Evolutionary conservation across 768 basidiomycete genomes (phyloP).

Genomic region (Agrocybe pediades): DNA sequence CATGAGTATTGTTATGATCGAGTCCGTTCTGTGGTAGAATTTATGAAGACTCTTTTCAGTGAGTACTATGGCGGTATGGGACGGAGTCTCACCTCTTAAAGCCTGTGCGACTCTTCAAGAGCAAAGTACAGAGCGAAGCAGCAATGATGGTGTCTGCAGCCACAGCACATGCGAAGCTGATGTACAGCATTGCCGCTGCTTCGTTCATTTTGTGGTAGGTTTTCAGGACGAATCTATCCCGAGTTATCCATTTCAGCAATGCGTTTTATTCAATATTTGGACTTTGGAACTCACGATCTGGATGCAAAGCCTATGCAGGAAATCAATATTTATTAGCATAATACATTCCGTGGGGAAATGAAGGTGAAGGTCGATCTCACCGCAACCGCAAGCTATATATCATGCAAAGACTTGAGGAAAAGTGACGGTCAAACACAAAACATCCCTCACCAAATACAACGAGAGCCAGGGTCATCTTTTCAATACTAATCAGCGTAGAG

Average conservation of each 20-base stretch:
- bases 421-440: no score
- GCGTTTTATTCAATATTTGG: no score
- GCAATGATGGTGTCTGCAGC: conserved; percentile 15
- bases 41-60: no score
- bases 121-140: conserved; percentile 14
- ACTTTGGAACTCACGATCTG: neutral
- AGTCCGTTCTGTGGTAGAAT: conserved; percentile 12
- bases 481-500: no score
- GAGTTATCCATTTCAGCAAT: neutral
- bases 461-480: neutral
- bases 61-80: neutral
- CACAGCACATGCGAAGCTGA: conserved; percentile 13
- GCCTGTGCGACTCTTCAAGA: conserved; percentile 15
- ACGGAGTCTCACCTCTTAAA: conserved; percentile 12
- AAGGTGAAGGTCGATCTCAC: no score
- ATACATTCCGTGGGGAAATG: neutral
- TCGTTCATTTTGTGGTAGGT: conserved; percentile 11
- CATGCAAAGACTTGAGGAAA: no score
- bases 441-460: no score
- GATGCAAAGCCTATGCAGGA: conserved; percentile 6
- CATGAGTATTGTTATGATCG: conserved; percentile 14
- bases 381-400: no score
- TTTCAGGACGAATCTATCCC: conserved; percentile 2
- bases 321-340: no score
- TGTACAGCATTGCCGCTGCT: conserved; percentile 14